Conservation (phyloP, 2,329 filamentous ascomycete species). For the Cadophora sp. region DNA sequence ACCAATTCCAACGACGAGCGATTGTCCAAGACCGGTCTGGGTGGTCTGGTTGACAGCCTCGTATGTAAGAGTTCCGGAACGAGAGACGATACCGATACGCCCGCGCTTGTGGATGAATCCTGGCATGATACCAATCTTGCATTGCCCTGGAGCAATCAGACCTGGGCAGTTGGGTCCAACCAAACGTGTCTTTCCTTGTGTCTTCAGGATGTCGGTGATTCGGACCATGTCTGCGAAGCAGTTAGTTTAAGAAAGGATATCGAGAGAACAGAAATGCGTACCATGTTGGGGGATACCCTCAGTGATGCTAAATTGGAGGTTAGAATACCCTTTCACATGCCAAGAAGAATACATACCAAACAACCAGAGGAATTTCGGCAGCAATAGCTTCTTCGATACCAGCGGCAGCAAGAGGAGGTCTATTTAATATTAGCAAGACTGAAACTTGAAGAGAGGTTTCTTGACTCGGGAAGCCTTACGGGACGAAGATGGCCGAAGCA, state of each 20-base stretch:
- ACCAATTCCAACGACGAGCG: slow-evolving; percentile 96
- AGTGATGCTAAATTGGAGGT: slow-evolving; percentile 67
- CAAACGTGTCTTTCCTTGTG: slow-evolving; percentile 94
- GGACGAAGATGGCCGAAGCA: slow-evolving; percentile 95
- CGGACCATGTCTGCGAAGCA: slow-evolving; percentile 85
- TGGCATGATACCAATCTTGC: slow-evolving; percentile 99
- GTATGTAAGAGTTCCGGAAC: slow-evolving; percentile 97
- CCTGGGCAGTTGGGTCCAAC: slow-evolving; percentile 98
- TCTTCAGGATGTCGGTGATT: slow-evolving; percentile 97
- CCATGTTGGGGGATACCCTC: slow-evolving; percentile 98
- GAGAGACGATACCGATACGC: slow-evolving; percentile 97
- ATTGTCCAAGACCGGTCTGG: slow-evolving; percentile 94
- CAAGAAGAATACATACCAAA: slow-evolving; percentile 64
- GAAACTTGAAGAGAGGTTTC: not conserved
- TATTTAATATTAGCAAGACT: slow-evolving; percentile 48
- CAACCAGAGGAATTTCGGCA: slow-evolving; percentile 92
- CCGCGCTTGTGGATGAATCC: slow-evolving; percentile 99
- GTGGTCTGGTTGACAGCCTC: slow-evolving; percentile 99
- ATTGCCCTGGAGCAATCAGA: slow-evolving; percentile 94
- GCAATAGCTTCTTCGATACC: slow-evolving; percentile 96
- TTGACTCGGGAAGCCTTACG: slow-evolving; percentile 60
- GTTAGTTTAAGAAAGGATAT: slow-evolving; percentile 32
- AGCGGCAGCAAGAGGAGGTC: slow-evolving; percentile 87
- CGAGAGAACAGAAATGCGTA: slow-evolving; percentile 53
- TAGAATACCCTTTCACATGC: slow-evolving; percentile 35